Conservation (phyloP, 768 basidiomycete species). For the Lactarius pseudohatsudake region DNA sequence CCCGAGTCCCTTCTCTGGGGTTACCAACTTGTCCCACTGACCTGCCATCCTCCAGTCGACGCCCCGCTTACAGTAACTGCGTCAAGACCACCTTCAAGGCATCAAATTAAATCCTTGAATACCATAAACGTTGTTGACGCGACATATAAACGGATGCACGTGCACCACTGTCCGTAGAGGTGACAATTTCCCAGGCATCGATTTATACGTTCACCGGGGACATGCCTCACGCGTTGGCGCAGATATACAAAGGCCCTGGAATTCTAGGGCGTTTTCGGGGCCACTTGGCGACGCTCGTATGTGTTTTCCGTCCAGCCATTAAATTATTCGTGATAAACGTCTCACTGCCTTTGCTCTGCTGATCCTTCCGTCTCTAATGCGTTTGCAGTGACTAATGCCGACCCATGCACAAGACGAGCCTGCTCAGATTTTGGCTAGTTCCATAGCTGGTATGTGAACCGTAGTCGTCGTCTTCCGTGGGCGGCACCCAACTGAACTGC, state of each 20-base stretch:
- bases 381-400: conserved; percentile 76
- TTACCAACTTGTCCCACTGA: conserved; percentile 2
- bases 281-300: conserved; percentile 89
- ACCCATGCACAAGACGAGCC: conserved; percentile 71
- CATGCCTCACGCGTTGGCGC: conserved; percentile 69
- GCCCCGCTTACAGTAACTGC: no score
- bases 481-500: conserved; percentile 29
- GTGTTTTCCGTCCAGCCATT: conserved; percentile 95
- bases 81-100: conserved; percentile 98
- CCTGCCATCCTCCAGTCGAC: conserved; percentile 53
- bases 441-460: conserved; percentile 67
- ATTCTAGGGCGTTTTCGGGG: conserved; percentile 72
- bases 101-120: conserved; percentile 77
- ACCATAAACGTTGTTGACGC: conserved; percentile 59
- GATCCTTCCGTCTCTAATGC: not conserved
- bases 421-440: conserved; percentile 80
- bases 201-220: conserved; percentile 49
- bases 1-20: conserved; percentile 16
- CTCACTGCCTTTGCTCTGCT: conserved; percentile 1
- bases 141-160: not conserved
- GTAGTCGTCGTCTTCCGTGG: not conserved
- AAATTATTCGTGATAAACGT: conserved; percentile 86
- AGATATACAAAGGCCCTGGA: conserved; percentile 70
- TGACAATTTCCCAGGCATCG: not conserved
- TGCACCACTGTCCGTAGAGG: no score